Conservation (phyloP, 768 basidiomycete species). For the Sarcomyxa edulis region DNA sequence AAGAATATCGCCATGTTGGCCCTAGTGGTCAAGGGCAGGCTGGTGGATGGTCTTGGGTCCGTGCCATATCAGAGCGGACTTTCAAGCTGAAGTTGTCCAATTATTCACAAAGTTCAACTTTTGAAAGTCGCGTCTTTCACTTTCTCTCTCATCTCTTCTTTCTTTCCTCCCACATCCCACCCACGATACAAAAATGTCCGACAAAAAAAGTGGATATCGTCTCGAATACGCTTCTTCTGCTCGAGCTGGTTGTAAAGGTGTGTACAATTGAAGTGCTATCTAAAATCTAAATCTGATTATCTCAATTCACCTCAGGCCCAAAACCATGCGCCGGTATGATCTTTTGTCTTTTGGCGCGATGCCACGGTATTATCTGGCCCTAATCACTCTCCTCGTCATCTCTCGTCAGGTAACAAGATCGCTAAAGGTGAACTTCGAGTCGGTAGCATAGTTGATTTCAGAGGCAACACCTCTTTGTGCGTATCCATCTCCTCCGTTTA, state of each 20-base stretch:
- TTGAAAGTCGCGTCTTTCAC: no score
- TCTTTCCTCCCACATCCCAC: constrained; percentile 14
- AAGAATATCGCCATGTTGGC: no score
- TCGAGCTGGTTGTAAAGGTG: constrained; percentile 79
- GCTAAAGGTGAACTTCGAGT: constrained; percentile 68
- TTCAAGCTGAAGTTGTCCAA: no score
- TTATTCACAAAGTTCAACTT: no score
- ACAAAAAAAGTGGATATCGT: constrained; percentile 64
- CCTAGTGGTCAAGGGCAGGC: no score
- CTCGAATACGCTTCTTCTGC: constrained; percentile 68
- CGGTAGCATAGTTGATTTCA: constrained; percentile 71
- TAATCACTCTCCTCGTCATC: no score
- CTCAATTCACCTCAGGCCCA: constrained; percentile 41
- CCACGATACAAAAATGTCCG: constrained; percentile 26
- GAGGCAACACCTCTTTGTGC: constrained; percentile 65
- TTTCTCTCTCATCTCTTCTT: constrained; percentile 20
- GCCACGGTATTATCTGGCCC: no score
- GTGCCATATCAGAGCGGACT: no score
- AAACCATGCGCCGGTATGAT: constrained; percentile 69
- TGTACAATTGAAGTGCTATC: no score
- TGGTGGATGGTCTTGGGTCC: no score
- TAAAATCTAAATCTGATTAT: constrained; percentile 7
- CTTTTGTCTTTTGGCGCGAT: neutral
- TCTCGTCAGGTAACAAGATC: constrained; percentile 71
- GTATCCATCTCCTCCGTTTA: constrained; percentile 13